Percentiles rank a stretch among this genome's conserved stretches.
These are phyloP conservation scores for Polychaeton citri DNA, from an alignment of 2,329 filamentous ascomycete species.

Conservation along the genomic window DNA sequence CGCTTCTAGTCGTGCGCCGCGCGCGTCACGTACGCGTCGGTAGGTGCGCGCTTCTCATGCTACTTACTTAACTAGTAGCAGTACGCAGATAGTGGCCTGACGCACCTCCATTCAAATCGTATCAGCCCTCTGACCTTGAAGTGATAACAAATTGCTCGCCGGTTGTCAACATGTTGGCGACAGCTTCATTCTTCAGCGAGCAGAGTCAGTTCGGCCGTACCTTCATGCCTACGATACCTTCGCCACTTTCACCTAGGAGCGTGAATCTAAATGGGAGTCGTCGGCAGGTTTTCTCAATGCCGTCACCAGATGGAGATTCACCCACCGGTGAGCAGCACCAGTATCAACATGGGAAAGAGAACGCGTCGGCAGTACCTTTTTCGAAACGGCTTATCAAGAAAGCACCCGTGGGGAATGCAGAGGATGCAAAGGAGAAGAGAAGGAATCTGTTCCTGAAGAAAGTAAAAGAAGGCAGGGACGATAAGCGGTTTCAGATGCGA, in stretches of 20 bases:
- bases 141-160: too few relatives aligned
- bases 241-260: constrained; percentile 32
- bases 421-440: constrained; percentile 50
- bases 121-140: too few relatives aligned
- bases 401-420: constrained; percentile 48
- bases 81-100: too few relatives aligned
- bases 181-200: background rate
- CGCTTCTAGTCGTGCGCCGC: too few relatives aligned
- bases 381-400: constrained; percentile 44
- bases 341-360: background rate
- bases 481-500: constrained; percentile 30
- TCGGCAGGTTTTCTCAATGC: constrained; percentile 5
- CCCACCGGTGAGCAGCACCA: background rate
- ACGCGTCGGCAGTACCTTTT: constrained; percentile 21
- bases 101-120: too few relatives aligned
- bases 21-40: too few relatives aligned
- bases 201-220: background rate
- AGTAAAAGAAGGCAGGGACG: constrained; percentile 31
- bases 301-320: constrained; percentile 2
- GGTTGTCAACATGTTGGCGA: background rate
- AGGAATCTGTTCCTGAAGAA: constrained; percentile 56
- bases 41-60: too few relatives aligned
- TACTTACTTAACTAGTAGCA: too few relatives aligned
- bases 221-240: constrained; percentile 21
- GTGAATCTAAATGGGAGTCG: constrained; percentile 21